Evolutionary conservation across 83 land plant species (phyloP).

Genomic region (Picea abies): DNA sequence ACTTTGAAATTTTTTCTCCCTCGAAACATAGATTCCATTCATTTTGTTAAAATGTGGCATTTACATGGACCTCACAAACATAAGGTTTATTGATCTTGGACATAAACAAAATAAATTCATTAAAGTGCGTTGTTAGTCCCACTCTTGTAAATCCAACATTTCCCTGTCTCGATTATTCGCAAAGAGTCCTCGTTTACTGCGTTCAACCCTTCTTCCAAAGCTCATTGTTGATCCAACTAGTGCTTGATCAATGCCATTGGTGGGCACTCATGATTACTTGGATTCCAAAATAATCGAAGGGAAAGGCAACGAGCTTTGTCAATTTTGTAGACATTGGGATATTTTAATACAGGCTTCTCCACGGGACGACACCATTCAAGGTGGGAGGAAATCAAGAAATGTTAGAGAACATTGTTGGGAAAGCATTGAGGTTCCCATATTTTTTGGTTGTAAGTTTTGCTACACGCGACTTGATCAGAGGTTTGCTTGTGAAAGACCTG

Average conservation of each 20-base stretch:
- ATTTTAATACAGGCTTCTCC: constrained; percentile 50
- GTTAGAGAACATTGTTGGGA: constrained; percentile 63
- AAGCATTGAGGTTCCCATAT: constrained; percentile 65
- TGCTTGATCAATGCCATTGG: constrained; percentile 73
- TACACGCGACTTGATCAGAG: constrained; percentile 25
- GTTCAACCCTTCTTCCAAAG: constrained; percentile 59
- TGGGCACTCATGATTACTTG: constrained; percentile 49
- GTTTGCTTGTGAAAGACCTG: neutral
- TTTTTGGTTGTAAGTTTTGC: constrained; percentile 35
- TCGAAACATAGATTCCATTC: too few relatives aligned
- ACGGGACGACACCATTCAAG: constrained; percentile 66
- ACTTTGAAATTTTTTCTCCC: too few relatives aligned
- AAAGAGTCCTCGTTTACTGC: constrained; percentile 46
- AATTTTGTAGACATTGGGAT: constrained; percentile 78
- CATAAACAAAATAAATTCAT: constrained; percentile 9
- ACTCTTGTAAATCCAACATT: constrained; percentile 53
- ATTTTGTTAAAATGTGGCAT: too few relatives aligned
- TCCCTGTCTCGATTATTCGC: constrained; percentile 30
- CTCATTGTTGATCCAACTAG: constrained; percentile 47
- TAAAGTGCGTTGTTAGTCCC: constrained; percentile 57
- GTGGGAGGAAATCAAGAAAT: constrained; percentile 64
- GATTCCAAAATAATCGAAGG: constrained; percentile 68
- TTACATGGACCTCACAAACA: too few relatives aligned
- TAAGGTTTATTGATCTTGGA: too few relatives aligned
- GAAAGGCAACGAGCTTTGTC: constrained; percentile 69